These are phyloP conservation scores for Exophiala oligosperma DNA, from an alignment of 2,329 filamentous ascomycete genomes.

Conservation along the genomic window DNA sequence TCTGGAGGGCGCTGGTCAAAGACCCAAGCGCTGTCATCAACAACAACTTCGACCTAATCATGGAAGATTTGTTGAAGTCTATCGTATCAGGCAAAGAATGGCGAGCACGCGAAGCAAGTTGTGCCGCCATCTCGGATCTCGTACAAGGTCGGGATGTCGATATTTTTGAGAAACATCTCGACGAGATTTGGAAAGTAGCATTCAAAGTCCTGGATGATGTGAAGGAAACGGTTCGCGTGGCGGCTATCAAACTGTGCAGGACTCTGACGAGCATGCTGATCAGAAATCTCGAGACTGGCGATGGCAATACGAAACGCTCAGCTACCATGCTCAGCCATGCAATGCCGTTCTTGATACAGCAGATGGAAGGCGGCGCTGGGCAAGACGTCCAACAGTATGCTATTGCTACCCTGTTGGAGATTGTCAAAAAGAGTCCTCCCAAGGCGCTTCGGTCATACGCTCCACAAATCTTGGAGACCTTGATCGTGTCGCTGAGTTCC, in stretches of 20 bases:
- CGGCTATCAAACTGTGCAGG: constrained; percentile 79
- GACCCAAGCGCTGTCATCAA: constrained; percentile 77
- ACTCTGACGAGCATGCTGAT: constrained; percentile 82
- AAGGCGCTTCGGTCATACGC: constrained; percentile 77
- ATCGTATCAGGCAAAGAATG: constrained; percentile 83
- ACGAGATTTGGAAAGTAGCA: constrained; percentile 79
- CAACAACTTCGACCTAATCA: constrained; percentile 81
- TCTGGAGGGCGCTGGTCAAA: constrained; percentile 95
- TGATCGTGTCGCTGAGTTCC: constrained; percentile 79
- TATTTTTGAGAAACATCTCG: constrained; percentile 81
- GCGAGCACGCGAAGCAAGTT: constrained; percentile 89
- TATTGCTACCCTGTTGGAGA: constrained; percentile 78
- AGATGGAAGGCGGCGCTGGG: constrained; percentile 76
- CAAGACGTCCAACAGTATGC: constrained; percentile 85
- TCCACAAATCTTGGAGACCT: constrained; percentile 74
- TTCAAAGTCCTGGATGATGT: constrained; percentile 96
- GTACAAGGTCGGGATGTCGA: constrained; percentile 75
- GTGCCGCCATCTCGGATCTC: constrained; percentile 83
- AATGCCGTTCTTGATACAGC: constrained; percentile 85
- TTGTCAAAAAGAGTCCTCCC: constrained; percentile 83
- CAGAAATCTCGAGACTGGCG: constrained; percentile 78
- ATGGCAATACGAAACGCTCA: constrained; percentile 63
- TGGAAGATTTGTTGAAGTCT: constrained; percentile 81
- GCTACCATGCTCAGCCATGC: constrained; percentile 81
- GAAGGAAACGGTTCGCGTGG: constrained; percentile 81